phyloP scores from a whole-genome alignment of 805 yeast genomes.

The Pichia paraexigua region DNA sequence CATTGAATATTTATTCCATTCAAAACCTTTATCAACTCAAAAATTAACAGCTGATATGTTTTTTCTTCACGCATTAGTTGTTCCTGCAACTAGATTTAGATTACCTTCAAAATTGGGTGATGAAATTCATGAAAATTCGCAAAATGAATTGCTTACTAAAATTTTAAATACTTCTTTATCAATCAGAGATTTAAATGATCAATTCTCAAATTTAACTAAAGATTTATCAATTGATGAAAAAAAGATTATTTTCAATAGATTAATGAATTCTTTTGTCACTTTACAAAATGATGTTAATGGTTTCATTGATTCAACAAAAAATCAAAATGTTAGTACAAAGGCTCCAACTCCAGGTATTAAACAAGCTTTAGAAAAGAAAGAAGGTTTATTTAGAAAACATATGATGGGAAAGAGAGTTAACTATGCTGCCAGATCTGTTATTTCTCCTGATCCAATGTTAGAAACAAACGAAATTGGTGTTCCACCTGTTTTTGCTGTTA shows the following conservation, averaged over 20 bases:
- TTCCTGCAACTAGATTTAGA: conserved; percentile 95
- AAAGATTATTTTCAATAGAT: conserved; percentile 63
- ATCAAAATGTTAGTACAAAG: conserved; percentile 61
- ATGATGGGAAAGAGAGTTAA: conserved; percentile 99
- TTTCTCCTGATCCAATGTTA: conserved; percentile 96
- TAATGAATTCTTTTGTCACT: conserved; percentile 94
- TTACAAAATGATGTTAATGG: conserved; percentile 93
- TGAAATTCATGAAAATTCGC: conserved; percentile 89
- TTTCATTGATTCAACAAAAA: conserved; percentile 85
- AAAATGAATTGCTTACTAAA: conserved; percentile 79
- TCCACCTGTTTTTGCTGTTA: conserved; percentile 96
- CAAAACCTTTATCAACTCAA: conserved; percentile 53
- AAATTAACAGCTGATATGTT: conserved; percentile 69
- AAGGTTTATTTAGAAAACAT: conserved; percentile 95
- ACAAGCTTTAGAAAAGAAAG: conserved; percentile 96
- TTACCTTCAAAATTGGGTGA: conserved; percentile 96
- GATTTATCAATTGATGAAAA: conserved; percentile 59
- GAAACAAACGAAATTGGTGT: conserved; percentile 98
- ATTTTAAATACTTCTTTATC: conserved; percentile 71
- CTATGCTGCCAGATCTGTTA: conserved; percentile 97
- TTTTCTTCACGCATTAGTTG: conserved; percentile 80
- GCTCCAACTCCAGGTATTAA: conserved; percentile 90
- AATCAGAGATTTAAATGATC: conserved; percentile 86
- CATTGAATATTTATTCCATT: conserved; percentile 68
- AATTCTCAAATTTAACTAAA: conserved; percentile 57